phyloP scores from a whole-genome alignment of 768 basidiomycete species.

The Holtermanniella nyarrowii region DNA sequence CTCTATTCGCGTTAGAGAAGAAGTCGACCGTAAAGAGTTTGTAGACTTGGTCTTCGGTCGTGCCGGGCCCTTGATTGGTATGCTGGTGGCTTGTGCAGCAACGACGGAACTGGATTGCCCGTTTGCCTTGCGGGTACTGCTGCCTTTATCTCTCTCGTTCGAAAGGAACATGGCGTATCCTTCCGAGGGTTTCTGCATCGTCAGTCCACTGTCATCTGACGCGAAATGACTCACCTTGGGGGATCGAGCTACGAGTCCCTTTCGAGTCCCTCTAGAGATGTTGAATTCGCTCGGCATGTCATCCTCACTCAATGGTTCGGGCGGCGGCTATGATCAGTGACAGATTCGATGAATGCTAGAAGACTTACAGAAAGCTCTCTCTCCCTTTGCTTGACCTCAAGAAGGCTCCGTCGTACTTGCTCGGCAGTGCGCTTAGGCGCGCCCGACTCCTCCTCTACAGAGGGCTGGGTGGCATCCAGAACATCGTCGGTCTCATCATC shows the following conservation, averaged over 20 bases:
- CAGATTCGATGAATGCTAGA: no score
- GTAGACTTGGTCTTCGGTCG: not conserved
- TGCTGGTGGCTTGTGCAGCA: not conserved
- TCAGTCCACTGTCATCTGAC: no score
- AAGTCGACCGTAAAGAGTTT: not conserved
- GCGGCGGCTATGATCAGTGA: no score
- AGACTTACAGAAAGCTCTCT: not conserved
- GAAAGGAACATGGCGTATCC: no score
- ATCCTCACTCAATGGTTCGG: no score
- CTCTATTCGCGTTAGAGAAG: not conserved
- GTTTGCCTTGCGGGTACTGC: not conserved
- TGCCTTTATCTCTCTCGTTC: not conserved
- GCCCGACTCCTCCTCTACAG: not conserved
- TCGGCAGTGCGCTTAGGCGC: not conserved
- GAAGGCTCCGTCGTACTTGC: not conserved
- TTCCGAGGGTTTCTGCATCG: no score
- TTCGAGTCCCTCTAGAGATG: no score
- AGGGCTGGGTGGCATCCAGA: not conserved
- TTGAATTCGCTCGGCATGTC: no score
- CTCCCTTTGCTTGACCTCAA: not conserved
- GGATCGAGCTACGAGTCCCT: no score
- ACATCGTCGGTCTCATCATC: constrained; percentile 10
- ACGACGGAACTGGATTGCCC: not conserved
- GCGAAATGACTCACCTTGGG: no score
- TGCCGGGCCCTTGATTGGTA: not conserved